A percentile compares a stretch with the other conserved stretches of the same genome.
Evolutionary conservation across 2,329 filamentous ascomycete species (phyloP).

Genomic region (Colletotrichum somersetense): DNA sequence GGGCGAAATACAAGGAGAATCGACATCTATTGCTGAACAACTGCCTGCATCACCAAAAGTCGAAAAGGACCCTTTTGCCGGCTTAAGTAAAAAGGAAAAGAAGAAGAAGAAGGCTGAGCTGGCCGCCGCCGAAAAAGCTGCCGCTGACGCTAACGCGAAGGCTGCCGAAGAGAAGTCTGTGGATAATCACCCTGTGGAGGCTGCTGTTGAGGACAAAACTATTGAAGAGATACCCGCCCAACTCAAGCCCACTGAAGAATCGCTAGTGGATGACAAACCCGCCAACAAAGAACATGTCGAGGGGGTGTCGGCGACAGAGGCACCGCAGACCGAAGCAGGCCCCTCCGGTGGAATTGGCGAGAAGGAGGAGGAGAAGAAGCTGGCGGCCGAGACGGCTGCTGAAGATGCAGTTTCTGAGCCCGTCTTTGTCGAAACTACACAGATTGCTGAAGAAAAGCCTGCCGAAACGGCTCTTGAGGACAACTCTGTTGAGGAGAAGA

Average conservation of each 20-base stretch:
- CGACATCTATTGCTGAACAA: background rate
- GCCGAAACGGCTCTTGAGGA: background rate
- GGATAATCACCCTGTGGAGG: background rate
- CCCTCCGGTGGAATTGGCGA: slow-evolving; percentile 9
- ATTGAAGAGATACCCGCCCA: background rate
- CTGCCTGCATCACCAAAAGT: background rate
- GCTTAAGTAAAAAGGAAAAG: slow-evolving; percentile 29
- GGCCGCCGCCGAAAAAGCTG: slow-evolving; percentile 12
- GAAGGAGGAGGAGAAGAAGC: background rate
- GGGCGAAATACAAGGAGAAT: background rate
- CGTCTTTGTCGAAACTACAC: background rate
- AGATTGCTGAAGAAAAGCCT: background rate
- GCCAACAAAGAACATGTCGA: slow-evolving; percentile 1
- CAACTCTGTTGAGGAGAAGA: background rate
- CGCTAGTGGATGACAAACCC: background rate
- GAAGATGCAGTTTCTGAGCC: background rate
- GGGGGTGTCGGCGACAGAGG: slow-evolving; percentile 26
- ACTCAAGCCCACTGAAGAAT: background rate
- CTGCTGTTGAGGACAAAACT: background rate
- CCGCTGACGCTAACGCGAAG: background rate
- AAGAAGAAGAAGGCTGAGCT: slow-evolving; percentile 28
- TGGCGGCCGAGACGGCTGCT: background rate
- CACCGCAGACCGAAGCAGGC: slow-evolving; percentile 42
- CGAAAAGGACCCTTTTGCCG: slow-evolving; percentile 2
- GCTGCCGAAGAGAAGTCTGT: background rate